Evolutionary conservation across 164 flowering plant species (phyloP).

Genomic region (Chloranthus sessilifolius): DNA sequence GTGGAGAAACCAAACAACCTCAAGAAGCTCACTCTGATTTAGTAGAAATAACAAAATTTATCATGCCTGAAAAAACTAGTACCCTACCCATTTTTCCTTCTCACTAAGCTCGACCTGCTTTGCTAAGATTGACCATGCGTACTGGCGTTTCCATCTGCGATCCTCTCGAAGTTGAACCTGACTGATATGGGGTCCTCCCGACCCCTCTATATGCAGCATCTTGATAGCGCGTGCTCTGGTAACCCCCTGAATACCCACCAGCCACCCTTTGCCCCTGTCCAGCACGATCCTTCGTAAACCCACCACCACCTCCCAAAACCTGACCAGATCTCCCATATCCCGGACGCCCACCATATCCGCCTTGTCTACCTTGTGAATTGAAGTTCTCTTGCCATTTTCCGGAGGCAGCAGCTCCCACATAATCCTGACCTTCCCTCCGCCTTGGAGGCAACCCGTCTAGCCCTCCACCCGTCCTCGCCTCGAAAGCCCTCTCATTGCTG

Average conservation of each 20-base stretch:
- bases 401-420: constrained; percentile 31
- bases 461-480: constrained; percentile 68
- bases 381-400: constrained; percentile 71
- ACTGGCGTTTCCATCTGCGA: constrained; percentile 44
- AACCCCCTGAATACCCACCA: constrained; percentile 30
- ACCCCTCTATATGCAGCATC: constrained; percentile 35
- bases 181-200: constrained; percentile 37
- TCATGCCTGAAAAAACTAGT: too few species aligned
- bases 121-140: constrained; percentile 77
- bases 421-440: constrained; percentile 77
- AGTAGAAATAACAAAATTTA: too few species aligned
- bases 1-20: too few species aligned
- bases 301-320: constrained; percentile 27
- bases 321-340: constrained; percentile 32
- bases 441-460: constrained; percentile 59
- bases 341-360: constrained; percentile 38
- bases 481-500: constrained; percentile 82
- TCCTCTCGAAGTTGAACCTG: constrained; percentile 35
- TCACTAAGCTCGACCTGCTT: constrained; percentile 38
- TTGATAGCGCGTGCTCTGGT: constrained; percentile 35
- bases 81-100: constrained; percentile 40
- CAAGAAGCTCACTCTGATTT: too few species aligned
- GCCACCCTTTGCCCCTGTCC: constrained; percentile 36
- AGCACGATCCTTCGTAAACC: constrained; percentile 39
- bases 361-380: constrained; percentile 50